Evolutionary conservation across 1,284 basidiomycete species (phyloP), one percentile per base, ranked within the genome.

Genomic region (Apiotrichum mycotoxinovorans): DNA sequence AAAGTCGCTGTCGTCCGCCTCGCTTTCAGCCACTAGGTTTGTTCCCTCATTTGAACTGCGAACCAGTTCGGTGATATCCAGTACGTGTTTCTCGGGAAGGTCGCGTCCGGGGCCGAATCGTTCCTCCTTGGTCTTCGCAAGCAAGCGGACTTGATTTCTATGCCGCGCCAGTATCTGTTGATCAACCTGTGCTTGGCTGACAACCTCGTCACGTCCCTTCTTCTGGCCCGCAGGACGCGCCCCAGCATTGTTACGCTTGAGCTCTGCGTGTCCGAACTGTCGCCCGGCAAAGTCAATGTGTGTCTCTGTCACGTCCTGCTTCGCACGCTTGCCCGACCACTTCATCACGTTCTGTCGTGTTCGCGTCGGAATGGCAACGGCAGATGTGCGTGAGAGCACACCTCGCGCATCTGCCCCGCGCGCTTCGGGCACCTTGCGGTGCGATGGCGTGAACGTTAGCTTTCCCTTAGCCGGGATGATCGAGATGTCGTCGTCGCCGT

Each of bases 171-270:
- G 48, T 27, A 68, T 61, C n/a, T 42, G 34, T 9, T 34, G 38
- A 2, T 67, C 61, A 34, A 70, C 17, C 27, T 67, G 61, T 0
- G 54, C 42, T 10, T 56, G 51, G 20, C 51, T 49, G 27, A 73
- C 38, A 1, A 53, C 42, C 14, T 34, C 46, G 15, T 72, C 68
- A 12, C 69, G 52, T 3, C 66, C 67, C 5, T 56, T 42, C 47
- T 75, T 75, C 46, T 64, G 60, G 2, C 66, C 70, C 1, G 62
- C 66, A 2, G 70, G 70, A 14, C 53, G 56, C 0, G 68, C 50
- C 1, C 70, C 72, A 1, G 52, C 69, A 42, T 72, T 68, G 1
- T 43, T 37, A 3, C 47, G 44, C 33, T 61, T 66, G 18, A 62
- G 40, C 4, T 60, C 56, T 1, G 65, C 60, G 38, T 74, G 72